These are phyloP conservation scores for Kodamaea neixiangensis DNA, from an alignment of 805 yeast genomes.

Conservation along the genomic window DNA sequence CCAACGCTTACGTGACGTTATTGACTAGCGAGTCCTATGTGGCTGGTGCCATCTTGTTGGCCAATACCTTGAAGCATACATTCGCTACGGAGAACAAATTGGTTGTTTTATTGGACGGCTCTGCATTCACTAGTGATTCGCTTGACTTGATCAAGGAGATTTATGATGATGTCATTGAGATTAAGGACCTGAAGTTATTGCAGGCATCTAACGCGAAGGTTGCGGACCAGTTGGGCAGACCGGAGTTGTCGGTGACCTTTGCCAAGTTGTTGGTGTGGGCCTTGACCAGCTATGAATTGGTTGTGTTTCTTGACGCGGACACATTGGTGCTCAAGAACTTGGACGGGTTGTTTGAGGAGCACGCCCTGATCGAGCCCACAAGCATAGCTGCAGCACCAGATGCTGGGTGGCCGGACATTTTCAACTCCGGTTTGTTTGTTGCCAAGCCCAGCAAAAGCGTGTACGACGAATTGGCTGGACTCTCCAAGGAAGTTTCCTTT, in stretches of 20 bases:
- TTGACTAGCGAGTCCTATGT: conserved; percentile 34
- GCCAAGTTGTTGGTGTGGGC: conserved; percentile 30
- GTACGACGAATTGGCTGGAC: conserved; percentile 19
- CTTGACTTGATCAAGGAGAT: conserved; percentile 20
- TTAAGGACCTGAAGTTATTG: conserved; percentile 17
- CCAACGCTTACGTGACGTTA: conserved; percentile 30
- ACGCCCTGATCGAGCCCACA: conserved; percentile 9
- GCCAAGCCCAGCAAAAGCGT: conserved; percentile 22
- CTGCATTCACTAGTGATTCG: conserved; percentile 18
- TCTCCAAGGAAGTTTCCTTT: conserved; percentile 18
- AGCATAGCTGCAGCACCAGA: conserved; percentile 30
- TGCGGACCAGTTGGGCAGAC: conserved; percentile 23
- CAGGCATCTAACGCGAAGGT: conserved; percentile 23
- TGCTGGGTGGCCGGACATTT: conserved; percentile 36
- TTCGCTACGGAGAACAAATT: conserved; percentile 20
- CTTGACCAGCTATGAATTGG: conserved; percentile 21
- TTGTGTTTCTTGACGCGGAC: conserved; percentile 31
- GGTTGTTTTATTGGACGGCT: conserved; percentile 21
- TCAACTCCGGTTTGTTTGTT: conserved; percentile 31
- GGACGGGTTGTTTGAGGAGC: conserved; percentile 24
- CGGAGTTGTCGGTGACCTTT: conserved; percentile 29
- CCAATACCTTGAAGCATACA: conserved; percentile 21
- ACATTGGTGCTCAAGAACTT: conserved; percentile 25
- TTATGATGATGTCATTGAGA: conserved; percentile 30
- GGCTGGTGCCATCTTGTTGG: conserved; percentile 38